phyloP scores from a whole-genome alignment of 2,329 filamentous ascomycete species.

The Didymella arachidicola region DNA sequence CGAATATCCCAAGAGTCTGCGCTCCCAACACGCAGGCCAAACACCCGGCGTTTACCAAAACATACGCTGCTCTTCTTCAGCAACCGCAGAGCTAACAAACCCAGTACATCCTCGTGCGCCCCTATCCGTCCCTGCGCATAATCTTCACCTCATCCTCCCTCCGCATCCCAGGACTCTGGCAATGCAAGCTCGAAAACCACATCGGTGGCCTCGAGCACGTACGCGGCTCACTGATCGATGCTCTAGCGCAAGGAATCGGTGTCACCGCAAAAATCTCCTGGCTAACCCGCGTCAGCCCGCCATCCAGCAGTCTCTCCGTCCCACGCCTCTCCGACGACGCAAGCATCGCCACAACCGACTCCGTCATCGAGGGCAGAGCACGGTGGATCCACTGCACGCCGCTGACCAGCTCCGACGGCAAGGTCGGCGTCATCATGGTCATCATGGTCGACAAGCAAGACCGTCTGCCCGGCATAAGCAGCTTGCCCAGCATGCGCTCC shows the following conservation, averaged over 20 bases:
- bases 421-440: constrained; percentile 78
- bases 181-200: constrained; percentile 54
- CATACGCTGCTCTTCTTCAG: constrained; percentile 48
- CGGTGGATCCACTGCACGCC: constrained; percentile 81
- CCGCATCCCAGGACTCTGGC: constrained; percentile 55
- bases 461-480: background rate
- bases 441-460: constrained; percentile 71
- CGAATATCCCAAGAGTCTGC: constrained; percentile 38
- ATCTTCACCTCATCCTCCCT: constrained; percentile 57
- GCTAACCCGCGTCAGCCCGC: constrained; percentile 43
- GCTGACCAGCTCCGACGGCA: constrained; percentile 68
- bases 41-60: constrained; percentile 64
- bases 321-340: constrained; percentile 13
- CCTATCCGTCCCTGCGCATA: constrained; percentile 56
- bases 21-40: constrained; percentile 46
- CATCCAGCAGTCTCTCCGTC: background rate
- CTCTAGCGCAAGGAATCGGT: constrained; percentile 70
- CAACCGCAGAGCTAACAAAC: constrained; percentile 1
- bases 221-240: constrained; percentile 60
- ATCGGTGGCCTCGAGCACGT: constrained; percentile 59
- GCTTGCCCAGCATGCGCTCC: background rate
- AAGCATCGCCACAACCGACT: constrained; percentile 6
- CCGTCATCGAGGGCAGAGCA: constrained; percentile 60
- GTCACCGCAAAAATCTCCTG: constrained; percentile 79
- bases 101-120: constrained; percentile 57